Conservation (phyloP, 345 rosid species). For the Erodium maritimum region DNA sequence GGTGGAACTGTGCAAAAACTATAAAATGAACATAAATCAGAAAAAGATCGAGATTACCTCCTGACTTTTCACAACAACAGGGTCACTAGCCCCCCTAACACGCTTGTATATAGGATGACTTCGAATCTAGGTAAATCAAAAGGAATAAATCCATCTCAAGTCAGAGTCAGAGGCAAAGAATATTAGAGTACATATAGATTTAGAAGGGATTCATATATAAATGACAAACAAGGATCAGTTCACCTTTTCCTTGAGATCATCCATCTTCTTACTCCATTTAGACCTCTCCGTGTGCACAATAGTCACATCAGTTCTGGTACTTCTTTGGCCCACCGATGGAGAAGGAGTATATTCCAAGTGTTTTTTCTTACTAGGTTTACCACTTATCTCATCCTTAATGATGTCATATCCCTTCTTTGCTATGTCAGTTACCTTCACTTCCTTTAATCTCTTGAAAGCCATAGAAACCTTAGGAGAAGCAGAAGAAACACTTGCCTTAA, state of each 20-base stretch:
- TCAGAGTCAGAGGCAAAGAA: slow-evolving; percentile 1
- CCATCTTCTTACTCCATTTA: slow-evolving; percentile 70
- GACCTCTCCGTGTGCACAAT: slow-evolving; percentile 52
- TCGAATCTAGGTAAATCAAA: slow-evolving; percentile 43
- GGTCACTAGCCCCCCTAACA: slow-evolving; percentile 58
- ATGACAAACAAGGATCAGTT: slow-evolving; percentile 2
- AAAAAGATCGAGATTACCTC: slow-evolving; percentile 39
- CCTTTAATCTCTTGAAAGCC: slow-evolving; percentile 57
- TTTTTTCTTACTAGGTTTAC: slow-evolving; percentile 52
- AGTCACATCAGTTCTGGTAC: slow-evolving; percentile 68
- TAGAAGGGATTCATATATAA: background rate
- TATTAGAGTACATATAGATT: background rate
- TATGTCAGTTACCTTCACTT: slow-evolving; percentile 55
- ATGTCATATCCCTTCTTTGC: slow-evolving; percentile 83
- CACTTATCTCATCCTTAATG: slow-evolving; percentile 75
- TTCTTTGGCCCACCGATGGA: slow-evolving; percentile 55
- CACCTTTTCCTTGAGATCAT: slow-evolving; percentile 54
- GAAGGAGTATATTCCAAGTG: slow-evolving; percentile 73
- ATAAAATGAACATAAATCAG: background rate
- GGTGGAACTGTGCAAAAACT: background rate
- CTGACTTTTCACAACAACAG: slow-evolving; percentile 76
- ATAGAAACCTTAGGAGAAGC: slow-evolving; percentile 43
- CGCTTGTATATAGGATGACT: slow-evolving; percentile 62
- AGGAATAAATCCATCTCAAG: background rate
- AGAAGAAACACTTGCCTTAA: slow-evolving; percentile 49